These are phyloP conservation scores for Vitis hybrid DNA, from an alignment of 177 flowering plant species.

Conservation along the genomic window DNA sequence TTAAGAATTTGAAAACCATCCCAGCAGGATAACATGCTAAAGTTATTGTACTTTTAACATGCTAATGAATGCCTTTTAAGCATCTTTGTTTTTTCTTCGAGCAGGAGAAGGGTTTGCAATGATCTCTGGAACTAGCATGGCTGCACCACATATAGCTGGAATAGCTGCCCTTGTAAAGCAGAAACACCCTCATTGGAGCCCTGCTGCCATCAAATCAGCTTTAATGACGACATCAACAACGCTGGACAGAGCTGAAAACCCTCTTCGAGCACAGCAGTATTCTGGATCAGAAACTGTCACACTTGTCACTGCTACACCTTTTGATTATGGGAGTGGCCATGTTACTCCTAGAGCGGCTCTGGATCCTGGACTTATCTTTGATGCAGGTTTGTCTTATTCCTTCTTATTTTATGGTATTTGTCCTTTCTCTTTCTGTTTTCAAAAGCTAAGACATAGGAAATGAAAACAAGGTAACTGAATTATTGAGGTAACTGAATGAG, in stretches of 20 bases:
- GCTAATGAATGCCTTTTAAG: neutral
- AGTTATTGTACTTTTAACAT: too few relatives aligned
- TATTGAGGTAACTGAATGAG: too few relatives aligned
- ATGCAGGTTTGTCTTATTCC: slow-evolving; percentile 56
- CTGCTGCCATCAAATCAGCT: slow-evolving; percentile 92
- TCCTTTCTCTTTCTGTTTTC: neutral
- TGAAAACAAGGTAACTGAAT: too few relatives aligned
- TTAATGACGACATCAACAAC: slow-evolving; percentile 88
- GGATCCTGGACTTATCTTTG: slow-evolving; percentile 91
- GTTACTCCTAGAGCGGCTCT: slow-evolving; percentile 89
- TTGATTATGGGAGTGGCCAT: slow-evolving; percentile 98
- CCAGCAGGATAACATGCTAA: neutral
- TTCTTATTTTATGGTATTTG: neutral
- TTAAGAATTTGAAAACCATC: neutral
- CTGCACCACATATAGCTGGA: slow-evolving; percentile 97
- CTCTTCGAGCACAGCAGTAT: slow-evolving; percentile 84
- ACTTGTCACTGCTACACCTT: slow-evolving; percentile 79
- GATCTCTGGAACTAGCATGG: slow-evolving; percentile 99
- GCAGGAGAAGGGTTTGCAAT: slow-evolving; percentile 94
- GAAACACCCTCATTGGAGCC: slow-evolving; percentile 90
- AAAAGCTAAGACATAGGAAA: too few relatives aligned
- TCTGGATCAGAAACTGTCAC: slow-evolving; percentile 67
- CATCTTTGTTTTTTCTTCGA: slow-evolving; percentile 7
- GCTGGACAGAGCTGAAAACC: slow-evolving; percentile 73
- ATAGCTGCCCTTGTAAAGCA: slow-evolving; percentile 96